Percentiles rank a stretch among this genome's conserved stretches.
phyloP scores from a whole-genome alignment of 2,329 filamentous ascomycete genomes.

The Westerdykella aurantiaca region DNA sequence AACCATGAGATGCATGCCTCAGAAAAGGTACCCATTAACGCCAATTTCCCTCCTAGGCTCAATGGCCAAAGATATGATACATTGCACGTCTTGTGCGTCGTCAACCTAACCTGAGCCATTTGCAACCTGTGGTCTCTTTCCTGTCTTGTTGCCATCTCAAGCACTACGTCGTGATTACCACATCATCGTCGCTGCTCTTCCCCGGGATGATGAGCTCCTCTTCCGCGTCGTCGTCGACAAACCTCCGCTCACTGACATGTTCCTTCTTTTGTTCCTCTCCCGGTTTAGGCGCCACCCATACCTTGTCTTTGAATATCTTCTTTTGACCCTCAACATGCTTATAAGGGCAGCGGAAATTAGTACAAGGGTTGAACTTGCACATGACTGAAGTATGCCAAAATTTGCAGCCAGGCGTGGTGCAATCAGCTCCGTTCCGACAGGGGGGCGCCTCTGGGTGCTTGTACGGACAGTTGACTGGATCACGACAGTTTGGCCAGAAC shows the following conservation, averaged over 20 bases:
- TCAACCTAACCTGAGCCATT: neutral
- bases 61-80: neutral
- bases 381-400: conserved; percentile 80
- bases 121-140: neutral
- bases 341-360: conserved; percentile 81
- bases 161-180: conserved; percentile 3
- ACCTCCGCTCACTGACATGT: conserved; percentile 84
- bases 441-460: conserved; percentile 79
- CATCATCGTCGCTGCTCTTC: conserved; percentile 14
- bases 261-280: conserved; percentile 45
- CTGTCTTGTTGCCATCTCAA: neutral
- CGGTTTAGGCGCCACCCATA: conserved; percentile 65
- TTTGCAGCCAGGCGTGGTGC: conserved; percentile 73
- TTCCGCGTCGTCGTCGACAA: conserved; percentile 63
- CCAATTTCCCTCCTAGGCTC: neutral
- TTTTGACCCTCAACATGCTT: conserved; percentile 86
- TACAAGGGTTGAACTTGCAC: conserved; percentile 88
- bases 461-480: conserved; percentile 73
- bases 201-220: conserved; percentile 69
- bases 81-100: neutral
- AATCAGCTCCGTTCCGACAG: conserved; percentile 88
- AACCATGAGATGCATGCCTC: neutral
- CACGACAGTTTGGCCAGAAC: conserved; percentile 88
- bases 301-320: conserved; percentile 78
- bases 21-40: neutral